Percentiles rank a stretch among this genome's conserved stretches.
These are phyloP conservation scores for Sugiyamaella qingdaonensis DNA, from an alignment of 805 yeast species.

Conservation along the genomic window DNA sequence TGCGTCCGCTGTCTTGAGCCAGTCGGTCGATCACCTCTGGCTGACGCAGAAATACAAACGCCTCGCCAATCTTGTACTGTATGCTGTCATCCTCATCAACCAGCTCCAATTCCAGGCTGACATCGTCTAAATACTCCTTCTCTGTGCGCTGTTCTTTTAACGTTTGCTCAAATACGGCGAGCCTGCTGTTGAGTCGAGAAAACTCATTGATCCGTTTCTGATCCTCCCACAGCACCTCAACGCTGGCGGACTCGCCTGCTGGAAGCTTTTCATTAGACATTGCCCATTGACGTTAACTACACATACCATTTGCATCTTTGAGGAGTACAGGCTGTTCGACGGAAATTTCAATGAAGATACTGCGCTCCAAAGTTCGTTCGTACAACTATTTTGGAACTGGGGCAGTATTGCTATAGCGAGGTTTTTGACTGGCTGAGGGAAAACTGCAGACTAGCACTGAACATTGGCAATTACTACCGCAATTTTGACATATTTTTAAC, in stretches of 20 bases:
- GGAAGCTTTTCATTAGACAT: not conserved
- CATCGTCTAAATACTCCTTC: constrained; percentile 85
- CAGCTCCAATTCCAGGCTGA: constrained; percentile 78
- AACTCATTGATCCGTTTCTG: constrained; percentile 87
- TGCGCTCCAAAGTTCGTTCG: too few species aligned
- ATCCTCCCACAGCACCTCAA: constrained; percentile 66
- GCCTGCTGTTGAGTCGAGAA: constrained; percentile 71
- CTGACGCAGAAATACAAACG: constrained; percentile 66
- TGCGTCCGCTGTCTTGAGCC: constrained; percentile 53
- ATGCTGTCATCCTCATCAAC: constrained; percentile 54
- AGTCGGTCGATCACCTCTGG: constrained; percentile 61
- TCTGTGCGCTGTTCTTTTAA: constrained; percentile 54
- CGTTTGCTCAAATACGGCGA: constrained; percentile 52
- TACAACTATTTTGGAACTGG: too few species aligned
- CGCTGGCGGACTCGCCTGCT: not conserved
- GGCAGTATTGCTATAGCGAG: too few species aligned
- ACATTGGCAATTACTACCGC: too few species aligned
- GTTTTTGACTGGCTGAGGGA: too few species aligned
- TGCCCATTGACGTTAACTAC: not conserved
- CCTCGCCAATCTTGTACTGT: constrained; percentile 72
- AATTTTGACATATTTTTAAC: too few species aligned
- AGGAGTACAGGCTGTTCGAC: too few species aligned
- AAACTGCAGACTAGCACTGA: too few species aligned
- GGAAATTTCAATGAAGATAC: too few species aligned
- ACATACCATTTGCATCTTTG: not conserved